Percentiles rank a stretch among this genome's conserved stretches.
Evolutionary conservation across 169 alveolate genomes (phyloP).

Genomic region (Sarcocystis neurona): DNA sequence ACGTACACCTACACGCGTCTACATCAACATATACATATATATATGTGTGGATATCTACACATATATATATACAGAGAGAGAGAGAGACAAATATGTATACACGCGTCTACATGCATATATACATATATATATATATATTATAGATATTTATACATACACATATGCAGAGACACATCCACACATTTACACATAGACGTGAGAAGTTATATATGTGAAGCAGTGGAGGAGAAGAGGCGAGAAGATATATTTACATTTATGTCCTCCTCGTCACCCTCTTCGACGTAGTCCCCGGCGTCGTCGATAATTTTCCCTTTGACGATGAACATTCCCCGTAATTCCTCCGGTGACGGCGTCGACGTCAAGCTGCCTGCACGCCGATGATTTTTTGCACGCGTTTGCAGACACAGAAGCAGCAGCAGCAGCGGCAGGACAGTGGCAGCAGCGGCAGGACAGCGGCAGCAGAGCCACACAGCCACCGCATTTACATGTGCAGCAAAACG

Average conservation of each 20-base stretch:
- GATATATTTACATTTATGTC: neutral
- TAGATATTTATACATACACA: neutral
- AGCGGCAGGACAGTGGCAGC: too few relatives aligned
- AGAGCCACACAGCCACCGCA: too few relatives aligned
- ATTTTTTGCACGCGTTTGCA: neutral
- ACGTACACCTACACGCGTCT: too few relatives aligned
- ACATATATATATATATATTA: neutral
- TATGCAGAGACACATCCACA: neutral
- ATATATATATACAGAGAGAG: too few relatives aligned
- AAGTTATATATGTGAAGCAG: neutral
- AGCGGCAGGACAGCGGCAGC: too few relatives aligned
- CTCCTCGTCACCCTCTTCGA: slow-evolving; percentile 40
- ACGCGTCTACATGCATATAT: too few relatives aligned
- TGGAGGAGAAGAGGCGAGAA: neutral
- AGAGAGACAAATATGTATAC: too few relatives aligned
- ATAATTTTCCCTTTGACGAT: slow-evolving; percentile 19
- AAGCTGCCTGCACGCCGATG: neutral
- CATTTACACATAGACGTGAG: neutral
- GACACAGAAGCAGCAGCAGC: neutral
- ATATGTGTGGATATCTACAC: too few relatives aligned
- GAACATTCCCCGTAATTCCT: slow-evolving; percentile 6
- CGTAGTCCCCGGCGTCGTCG: slow-evolving; percentile 7
- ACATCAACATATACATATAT: too few relatives aligned
- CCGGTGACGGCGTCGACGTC: slow-evolving; percentile 39
- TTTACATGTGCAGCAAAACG: too few relatives aligned